phyloP scores from a whole-genome alignment of 2,329 filamentous ascomycete genomes.

The Apiospora kogelbergensis region DNA sequence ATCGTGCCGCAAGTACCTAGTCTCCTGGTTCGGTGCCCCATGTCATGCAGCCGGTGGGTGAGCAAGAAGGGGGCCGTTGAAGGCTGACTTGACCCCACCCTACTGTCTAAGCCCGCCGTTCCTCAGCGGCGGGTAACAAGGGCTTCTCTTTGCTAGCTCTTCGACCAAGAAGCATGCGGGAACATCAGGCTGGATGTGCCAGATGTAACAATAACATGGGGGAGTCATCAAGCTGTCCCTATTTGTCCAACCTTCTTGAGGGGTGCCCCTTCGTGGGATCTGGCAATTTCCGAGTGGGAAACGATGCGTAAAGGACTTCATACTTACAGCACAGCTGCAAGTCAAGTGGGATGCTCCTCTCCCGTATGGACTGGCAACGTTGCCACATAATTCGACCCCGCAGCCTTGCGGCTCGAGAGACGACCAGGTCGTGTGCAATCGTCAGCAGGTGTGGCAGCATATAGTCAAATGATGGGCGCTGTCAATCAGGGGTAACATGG shows the following conservation, averaged over 20 bases:
- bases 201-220: background rate
- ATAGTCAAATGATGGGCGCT: constrained; percentile 8
- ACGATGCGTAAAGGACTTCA: background rate
- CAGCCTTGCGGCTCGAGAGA: background rate
- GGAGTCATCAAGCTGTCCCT: background rate
- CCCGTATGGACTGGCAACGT: background rate
- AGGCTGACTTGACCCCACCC: background rate
- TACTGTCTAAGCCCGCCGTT: background rate
- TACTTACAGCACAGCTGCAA: background rate
- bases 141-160: background rate
- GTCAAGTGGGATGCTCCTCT: background rate
- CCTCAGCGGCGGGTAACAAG: background rate
- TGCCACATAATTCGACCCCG: background rate
- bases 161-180: background rate
- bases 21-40: background rate
- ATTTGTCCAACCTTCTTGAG: background rate
- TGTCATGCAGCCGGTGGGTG: background rate
- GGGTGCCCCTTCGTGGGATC: background rate
- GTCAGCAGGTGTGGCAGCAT: background rate
- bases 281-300: background rate
- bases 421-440: background rate
- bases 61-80: background rate
- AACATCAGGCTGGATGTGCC: background rate
- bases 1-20: background rate
- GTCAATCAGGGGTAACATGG: constrained; percentile 10